A percentile compares a stretch with the other conserved stretches of the same genome.
Evolutionary conservation across 805 yeast species (phyloP).

Genomic region (Pichia nakasei): DNA sequence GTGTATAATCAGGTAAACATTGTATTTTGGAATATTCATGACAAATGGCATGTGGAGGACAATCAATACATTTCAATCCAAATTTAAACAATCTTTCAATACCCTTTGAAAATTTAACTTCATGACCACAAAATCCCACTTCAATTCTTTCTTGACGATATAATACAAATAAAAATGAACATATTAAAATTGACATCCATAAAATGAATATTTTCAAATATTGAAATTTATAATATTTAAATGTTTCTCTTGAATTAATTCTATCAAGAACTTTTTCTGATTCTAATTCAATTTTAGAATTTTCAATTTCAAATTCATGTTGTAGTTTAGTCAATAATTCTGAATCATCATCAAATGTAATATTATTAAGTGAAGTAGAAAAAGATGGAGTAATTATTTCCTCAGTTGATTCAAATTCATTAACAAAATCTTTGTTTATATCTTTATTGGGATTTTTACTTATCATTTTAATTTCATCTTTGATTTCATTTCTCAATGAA

Average conservation of each 20-base stretch:
- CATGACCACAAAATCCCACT: constrained; percentile 73
- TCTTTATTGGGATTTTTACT: too few relatives aligned
- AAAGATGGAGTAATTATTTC: neutral
- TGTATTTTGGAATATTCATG: constrained; percentile 49
- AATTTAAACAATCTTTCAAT: constrained; percentile 36
- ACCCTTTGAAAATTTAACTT: constrained; percentile 27
- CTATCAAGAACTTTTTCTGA: constrained; percentile 15
- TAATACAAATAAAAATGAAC: constrained; percentile 8
- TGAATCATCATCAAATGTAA: constrained; percentile 4
- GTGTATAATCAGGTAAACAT: constrained; percentile 66
- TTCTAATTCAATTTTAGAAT: constrained; percentile 18
- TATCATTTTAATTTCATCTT: neutral
- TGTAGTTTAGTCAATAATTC: constrained; percentile 13
- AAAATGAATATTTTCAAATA: neutral
- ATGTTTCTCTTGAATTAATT: constrained; percentile 2
- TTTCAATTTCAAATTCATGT: constrained; percentile 17
- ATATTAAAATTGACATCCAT: constrained; percentile 1
- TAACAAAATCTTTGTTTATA: too few relatives aligned
- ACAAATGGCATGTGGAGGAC: constrained; percentile 82
- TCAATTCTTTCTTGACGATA: constrained; percentile 49
- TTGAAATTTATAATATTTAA: constrained; percentile 2
- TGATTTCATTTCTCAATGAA: neutral
- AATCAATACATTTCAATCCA: constrained; percentile 61
- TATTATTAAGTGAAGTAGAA: neutral
- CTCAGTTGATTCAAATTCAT: neutral